These are phyloP conservation scores for Physcomitrium patens DNA, from an alignment of 225 moss, liverwort and hornwort genomes.

Conservation along the genomic window DNA sequence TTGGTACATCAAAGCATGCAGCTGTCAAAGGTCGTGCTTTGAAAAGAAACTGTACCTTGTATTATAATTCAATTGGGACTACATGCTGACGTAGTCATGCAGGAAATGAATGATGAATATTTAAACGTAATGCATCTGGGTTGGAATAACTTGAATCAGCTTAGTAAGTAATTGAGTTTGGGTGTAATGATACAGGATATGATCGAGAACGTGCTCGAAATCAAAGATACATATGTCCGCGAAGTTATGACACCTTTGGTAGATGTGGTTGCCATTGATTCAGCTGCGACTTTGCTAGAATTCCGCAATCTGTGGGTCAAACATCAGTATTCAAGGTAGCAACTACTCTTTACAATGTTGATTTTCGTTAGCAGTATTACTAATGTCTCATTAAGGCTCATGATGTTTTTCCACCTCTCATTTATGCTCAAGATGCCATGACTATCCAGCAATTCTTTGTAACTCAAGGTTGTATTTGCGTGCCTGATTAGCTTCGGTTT, in stretches of 20 bases:
- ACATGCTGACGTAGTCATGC: not conserved
- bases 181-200: constrained; percentile 68
- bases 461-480: constrained; percentile 25
- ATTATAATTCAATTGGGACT: not conserved
- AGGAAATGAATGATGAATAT: too few species aligned
- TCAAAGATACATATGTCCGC: constrained; percentile 95
- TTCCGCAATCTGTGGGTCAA: constrained; percentile 94
- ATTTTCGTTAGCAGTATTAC: not conserved
- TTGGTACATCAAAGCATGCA: not conserved
- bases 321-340: constrained; percentile 96
- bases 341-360: constrained; percentile 2
- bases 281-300: constrained; percentile 79
- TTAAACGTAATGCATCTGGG: not conserved
- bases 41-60: not conserved
- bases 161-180: not conserved
- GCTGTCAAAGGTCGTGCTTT: not conserved
- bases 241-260: constrained; percentile 99
- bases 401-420: not conserved
- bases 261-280: constrained; percentile 95
- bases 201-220: constrained; percentile 99
- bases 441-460: not conserved
- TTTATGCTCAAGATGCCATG: not conserved
- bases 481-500: too few species aligned
- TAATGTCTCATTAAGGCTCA: not conserved
- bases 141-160: not conserved